Base-by-base conservation (phyloP, 768 basidiomycete species). In the Calocera viscosa region DNA sequence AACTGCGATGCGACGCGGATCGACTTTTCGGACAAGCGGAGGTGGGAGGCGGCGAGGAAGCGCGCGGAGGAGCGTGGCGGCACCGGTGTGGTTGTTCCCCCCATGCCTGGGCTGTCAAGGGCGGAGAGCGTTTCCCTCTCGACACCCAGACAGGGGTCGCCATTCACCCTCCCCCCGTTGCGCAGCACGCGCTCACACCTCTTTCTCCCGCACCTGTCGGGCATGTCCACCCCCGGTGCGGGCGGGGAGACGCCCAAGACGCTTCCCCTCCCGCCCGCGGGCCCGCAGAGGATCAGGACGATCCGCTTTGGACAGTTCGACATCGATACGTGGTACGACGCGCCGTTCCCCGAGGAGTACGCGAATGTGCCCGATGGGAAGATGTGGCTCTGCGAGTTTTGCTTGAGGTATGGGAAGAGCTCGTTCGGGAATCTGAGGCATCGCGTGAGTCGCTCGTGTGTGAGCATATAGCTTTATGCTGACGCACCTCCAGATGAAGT, bases 251-350 rank as follows among this genome's bases (percentile, higher is more conserved):
- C 67, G 19, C 66, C 71, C 19, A 77, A 82, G 47, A n/a, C 35
- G 30, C 67, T 2, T 64, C 41, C 33, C 39, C 64, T 64, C 49
- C 68, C 66, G 68, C 60, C 63, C 69, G 71, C 67, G 47, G 69
- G 69, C 68, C 41, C 67, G 70, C 72, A 65, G 49, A 86, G 87
- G 70, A 96, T 95, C 80, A 88, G 86, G 66, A 85, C 83, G 66
- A 93, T 97, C 69, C 86, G 93, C 32, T 94, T 97, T 72, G 94
- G 94, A 30, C 81, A 84, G 66, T 94, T 81, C 74, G 94, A 98
- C 72, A 92, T 98, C 73, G 86, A 92, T 75, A 98, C 96, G 1
- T 99, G 96, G 96, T 98, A 92, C 75, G 93, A 96, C 74, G 96
- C 96, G 26, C 96, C 96, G 5, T 98, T 97, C 75, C 95, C 96